Conservation (phyloP, 140 eudicot genomes). For the Oenanthe javanica region DNA sequence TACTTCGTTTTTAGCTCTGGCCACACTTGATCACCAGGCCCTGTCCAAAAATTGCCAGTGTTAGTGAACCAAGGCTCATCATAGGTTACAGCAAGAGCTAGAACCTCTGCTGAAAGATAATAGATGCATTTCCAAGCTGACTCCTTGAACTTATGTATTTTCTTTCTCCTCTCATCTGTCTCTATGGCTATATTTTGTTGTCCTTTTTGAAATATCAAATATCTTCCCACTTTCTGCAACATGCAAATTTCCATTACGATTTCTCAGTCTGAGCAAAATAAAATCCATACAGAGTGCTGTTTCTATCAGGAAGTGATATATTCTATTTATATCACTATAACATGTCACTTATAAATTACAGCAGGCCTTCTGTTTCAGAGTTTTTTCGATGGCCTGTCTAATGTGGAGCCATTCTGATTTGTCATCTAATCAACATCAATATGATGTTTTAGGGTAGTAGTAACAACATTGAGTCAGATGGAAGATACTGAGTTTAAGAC, state of each 20-base stretch:
- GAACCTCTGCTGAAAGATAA: constrained; percentile 79
- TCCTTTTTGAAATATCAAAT: constrained; percentile 63
- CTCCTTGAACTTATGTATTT: constrained; percentile 72
- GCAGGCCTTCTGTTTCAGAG: background rate
- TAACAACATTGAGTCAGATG: background rate
- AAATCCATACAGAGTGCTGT: background rate
- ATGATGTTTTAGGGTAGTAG: background rate
- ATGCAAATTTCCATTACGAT: constrained; percentile 5
- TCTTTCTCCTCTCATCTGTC: constrained; percentile 57
- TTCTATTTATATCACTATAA: background rate
- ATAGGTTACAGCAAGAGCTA: constrained; percentile 68
- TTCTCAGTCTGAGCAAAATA: background rate
- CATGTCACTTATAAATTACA: background rate
- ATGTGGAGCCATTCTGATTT: background rate
- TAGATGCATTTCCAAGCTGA: constrained; percentile 89
- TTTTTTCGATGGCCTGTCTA: background rate
- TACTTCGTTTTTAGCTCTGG: constrained; percentile 90
- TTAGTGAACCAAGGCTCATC: constrained; percentile 88
- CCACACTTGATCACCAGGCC: constrained; percentile 94
- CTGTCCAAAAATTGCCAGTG: constrained; percentile 75
- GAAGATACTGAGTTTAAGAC: background rate
- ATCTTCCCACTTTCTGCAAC: constrained; percentile 73
- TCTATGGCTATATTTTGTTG: constrained; percentile 39
- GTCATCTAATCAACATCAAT: background rate
- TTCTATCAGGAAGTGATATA: background rate